Evolutionary conservation across 352 stramenopile species (phyloP), one percentile per base, ranked within the genome.

Genomic region (Globisporangium paddicum): DNA sequence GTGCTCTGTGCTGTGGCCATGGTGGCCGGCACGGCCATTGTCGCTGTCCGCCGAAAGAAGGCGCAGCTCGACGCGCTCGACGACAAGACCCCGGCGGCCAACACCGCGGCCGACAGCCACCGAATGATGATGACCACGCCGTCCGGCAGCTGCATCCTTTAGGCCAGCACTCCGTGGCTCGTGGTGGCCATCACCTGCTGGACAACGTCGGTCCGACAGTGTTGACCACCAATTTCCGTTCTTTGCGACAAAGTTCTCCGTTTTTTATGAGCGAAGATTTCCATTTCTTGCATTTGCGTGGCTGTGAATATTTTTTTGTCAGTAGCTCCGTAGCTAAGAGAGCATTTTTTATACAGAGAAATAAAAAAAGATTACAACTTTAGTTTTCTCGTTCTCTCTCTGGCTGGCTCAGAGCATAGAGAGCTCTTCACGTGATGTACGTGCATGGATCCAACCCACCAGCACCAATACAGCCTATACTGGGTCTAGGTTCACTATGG

Each of bases 41-140:
- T 75, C 45, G 63, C 60, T 10, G 71, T 87, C 55, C 77, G 72
- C 60, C 72, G 73, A 65, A 87, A 85, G 67, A 80, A 84, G 68
- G 60, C 68, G 37, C 50, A 76, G 52, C 73, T 87, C 30, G 77
- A 87, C 53, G 74, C 72, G 51, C 68, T 82, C 62, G 77, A 84
- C 51, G 68, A 66, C 67, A 87, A 87, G 74, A 79, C 74, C 38
- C 74, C 77, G 28, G 64, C 53, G 13, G 48, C 21, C 58, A 55
- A 54, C 58, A 57, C 38, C 51, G 48, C 32, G 57, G 50, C 47
- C 48, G 65, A 63, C 23, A 56, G 66, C 30, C 58, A 63, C 49
- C 58, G 56, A 23, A 73, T 79, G 56, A 69, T 79, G 62, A 82
- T 83, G 73, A 76, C 69, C 8, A 75, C 73, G n/a, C 75, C 73